Conservation (phyloP, 805 yeast genomes). For the Teunomyces stri region DNA sequence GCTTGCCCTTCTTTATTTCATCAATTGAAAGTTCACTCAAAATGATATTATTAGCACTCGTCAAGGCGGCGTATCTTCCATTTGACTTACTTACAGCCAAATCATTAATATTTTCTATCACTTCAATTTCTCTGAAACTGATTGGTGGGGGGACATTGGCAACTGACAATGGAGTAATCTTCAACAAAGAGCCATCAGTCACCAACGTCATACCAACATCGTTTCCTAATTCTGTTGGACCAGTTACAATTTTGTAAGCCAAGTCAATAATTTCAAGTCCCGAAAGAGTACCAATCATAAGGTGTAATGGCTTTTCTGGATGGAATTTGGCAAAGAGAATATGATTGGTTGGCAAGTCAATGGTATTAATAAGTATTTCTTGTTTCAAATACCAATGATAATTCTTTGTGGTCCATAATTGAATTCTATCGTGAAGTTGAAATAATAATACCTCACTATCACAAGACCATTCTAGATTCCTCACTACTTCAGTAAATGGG, state of each 20-base stretch:
- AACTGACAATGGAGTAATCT: conserved; percentile 75
- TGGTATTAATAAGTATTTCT: conserved; percentile 46
- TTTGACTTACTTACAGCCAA: conserved; percentile 64
- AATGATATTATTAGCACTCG: conserved; percentile 36
- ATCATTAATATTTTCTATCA: conserved; percentile 53
- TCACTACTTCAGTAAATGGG: conserved; percentile 43
- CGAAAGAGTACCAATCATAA: conserved; percentile 58
- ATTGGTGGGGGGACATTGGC: conserved; percentile 97
- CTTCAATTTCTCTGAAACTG: conserved; percentile 62
- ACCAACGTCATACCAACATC: conserved; percentile 82
- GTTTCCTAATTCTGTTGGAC: conserved; percentile 64
- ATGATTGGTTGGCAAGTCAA: conserved; percentile 18
- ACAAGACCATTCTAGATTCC: conserved; percentile 71
- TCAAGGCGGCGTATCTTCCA: conserved; percentile 55
- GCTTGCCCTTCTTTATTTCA: conserved; percentile 46
- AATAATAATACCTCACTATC: conserved; percentile 78
- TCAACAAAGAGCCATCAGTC: conserved; percentile 68
- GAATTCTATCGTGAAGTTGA: conserved; percentile 59
- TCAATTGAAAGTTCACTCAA: conserved; percentile 47
- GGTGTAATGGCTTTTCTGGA: conserved; percentile 79
- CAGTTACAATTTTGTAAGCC: conserved; percentile 59
- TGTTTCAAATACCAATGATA: conserved; percentile 96
- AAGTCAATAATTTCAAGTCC: conserved; percentile 65
- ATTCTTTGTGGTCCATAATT: conserved; percentile 87
- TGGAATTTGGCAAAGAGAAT: conserved; percentile 68